Conservation (phyloP, 805 yeast genomes). For the Kluyveromyces starmeri region DNA sequence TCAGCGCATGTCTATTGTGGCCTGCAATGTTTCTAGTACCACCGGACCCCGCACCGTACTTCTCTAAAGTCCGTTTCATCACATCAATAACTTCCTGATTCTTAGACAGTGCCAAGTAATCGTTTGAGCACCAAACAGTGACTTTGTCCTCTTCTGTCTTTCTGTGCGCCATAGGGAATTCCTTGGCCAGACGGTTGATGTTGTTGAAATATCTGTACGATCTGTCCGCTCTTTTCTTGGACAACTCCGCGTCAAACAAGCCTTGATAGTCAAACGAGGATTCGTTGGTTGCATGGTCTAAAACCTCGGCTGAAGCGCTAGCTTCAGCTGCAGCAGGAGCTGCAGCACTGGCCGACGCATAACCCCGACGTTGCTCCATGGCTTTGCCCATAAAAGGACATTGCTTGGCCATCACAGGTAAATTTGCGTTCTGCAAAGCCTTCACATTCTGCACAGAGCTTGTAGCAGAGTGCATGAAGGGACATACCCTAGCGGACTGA, state of each 20-base stretch:
- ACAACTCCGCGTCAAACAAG: conserved; percentile 55
- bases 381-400: conserved; percentile 95
- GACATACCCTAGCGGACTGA: conserved; percentile 73
- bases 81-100: conserved; percentile 62
- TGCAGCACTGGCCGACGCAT: conserved; percentile 28
- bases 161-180: conserved; percentile 90
- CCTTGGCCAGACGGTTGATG: conserved; percentile 89
- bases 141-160: conserved; percentile 69
- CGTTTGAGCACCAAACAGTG: conserved; percentile 98
- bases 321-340: conserved; percentile 25
- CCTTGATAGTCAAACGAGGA: conserved; percentile 62
- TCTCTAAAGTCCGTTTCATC: conserved; percentile 73
- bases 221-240: conserved; percentile 73
- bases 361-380: conserved; percentile 33
- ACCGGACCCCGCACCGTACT: conserved; percentile 98
- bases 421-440: conserved; percentile 26
- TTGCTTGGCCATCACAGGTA: conserved; percentile 51
- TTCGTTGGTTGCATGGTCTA: conserved; percentile 39
- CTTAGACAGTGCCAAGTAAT: conserved; percentile 90
- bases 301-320: conserved; percentile 25
- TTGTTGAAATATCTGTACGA: conserved; percentile 95
- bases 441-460: conserved; percentile 13
- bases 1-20: conserved; percentile 84
- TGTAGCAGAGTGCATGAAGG: conserved; percentile 50
- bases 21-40: conserved; percentile 99